A percentile compares a stretch with the other conserved stretches of the same genome.
Evolutionary conservation across 306 rosid species (phyloP).

Genomic region (Begonia peltatifolia): DNA sequence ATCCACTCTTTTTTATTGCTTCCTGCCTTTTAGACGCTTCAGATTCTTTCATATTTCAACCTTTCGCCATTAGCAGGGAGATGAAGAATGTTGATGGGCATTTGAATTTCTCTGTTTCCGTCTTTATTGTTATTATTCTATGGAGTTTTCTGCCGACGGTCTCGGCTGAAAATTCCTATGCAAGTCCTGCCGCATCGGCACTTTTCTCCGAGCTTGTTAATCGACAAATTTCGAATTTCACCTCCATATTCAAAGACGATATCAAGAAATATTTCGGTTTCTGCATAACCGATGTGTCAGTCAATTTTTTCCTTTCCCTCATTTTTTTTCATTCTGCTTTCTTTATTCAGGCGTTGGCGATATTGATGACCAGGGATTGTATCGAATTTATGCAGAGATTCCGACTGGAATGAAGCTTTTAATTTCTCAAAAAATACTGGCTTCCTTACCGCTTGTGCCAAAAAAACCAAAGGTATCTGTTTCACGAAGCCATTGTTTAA

Average conservation of each 20-base stretch:
- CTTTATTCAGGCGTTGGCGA: too few relatives aligned
- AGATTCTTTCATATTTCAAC: background rate
- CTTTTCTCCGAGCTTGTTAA: constrained; percentile 29
- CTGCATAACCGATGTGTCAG: constrained; percentile 70
- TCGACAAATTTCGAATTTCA: constrained; percentile 34
- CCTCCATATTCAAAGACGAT: constrained; percentile 43
- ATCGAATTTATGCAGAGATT: constrained; percentile 34
- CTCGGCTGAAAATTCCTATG: constrained; percentile 12
- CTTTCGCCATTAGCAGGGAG: constrained; percentile 20
- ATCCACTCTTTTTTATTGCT: background rate
- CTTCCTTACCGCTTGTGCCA: constrained; percentile 53
- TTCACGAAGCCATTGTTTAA: too few relatives aligned
- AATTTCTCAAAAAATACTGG: constrained; percentile 49
- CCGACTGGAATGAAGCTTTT: constrained; percentile 80
- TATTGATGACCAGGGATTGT: background rate
- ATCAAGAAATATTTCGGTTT: constrained; percentile 38
- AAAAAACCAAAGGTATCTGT: constrained; percentile 29
- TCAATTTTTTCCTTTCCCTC: background rate
- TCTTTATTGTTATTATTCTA: constrained; percentile 8
- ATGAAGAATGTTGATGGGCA: constrained; percentile 7
- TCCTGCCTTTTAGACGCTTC: background rate
- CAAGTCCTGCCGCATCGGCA: constrained; percentile 19
- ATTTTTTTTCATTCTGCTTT: background rate
- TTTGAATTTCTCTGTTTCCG: constrained; percentile 7
- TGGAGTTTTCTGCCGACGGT: constrained; percentile 12